Base-by-base conservation (phyloP, 1,139 yeast genomes). In the Nematodospora anomalae region DNA sequence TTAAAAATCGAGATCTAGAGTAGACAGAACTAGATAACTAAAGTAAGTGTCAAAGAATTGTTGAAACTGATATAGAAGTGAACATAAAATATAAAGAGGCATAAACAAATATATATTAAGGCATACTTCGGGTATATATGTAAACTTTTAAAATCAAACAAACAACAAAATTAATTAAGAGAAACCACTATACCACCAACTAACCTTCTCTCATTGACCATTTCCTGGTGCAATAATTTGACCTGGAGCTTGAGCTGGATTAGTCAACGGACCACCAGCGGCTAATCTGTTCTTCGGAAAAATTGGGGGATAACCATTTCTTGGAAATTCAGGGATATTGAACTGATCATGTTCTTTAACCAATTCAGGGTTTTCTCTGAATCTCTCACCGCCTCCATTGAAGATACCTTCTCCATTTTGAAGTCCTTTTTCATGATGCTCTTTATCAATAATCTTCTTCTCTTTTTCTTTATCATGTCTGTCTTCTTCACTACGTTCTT, bases 391-490 rank as follows among this genome's bases (percentile, higher is more conserved):
- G 14, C 16, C 11, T 27, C 32, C 25, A 26, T 33, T 27, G 25
- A 20, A 28, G 13, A 33, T 30, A 18, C 28, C 28, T 27, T 28
- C 32, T 27, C 28, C 31, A 8, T 27, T 26, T 4, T 25, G 26
- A 24, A 30, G 36, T n/a, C 31, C 31, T 25, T 33, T 33, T 28
- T 33, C 36, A 22, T 33, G 36, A 16, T 33, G 22, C 16, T 33
- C 36, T 20, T 26, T 33, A 6, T 16, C 29, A 14, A 18, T 18
- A 18, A 18, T 6, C 21, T 18, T 6, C 21, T 18, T 18, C 8
- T 34, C 25, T 12, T 34, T 26, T 35, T 29, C 28, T 22, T 34
- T 46, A 30, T 33, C 32, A 26, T 33, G 27, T 16, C 21, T 15
- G 14, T 28, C 32, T 18, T 33, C 21, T 33, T 33, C 36, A 33